Evolutionary conservation across 768 basidiomycete species (phyloP), one percentile per base, ranked within the genome.

Genomic region (Boletus rubropictus): DNA sequence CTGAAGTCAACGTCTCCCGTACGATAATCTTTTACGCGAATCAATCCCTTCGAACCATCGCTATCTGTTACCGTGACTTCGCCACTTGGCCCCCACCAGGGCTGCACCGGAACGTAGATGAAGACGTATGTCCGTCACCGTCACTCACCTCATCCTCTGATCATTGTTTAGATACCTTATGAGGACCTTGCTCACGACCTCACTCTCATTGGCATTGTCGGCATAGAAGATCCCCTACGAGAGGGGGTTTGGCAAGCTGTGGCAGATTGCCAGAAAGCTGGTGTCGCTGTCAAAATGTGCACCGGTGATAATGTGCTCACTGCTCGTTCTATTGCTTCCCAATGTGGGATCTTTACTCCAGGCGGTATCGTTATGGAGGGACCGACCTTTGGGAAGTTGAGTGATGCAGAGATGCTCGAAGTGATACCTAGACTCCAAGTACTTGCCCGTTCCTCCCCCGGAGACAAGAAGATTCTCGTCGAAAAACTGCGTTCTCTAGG

Each of bases 301-400:
- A 98, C 96, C 0, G 96, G 95, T 54, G 94, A 98, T 67, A 97
- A 96, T 54, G 90, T 93, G 41, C 80, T 97, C 42, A 94, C 89
- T 0, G 90, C 89, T 41, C 82, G 92, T n/a, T 96, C 94, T 7
- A 99, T 99, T 58, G 95, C 96, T 18, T 76, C 78, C 1, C 95
- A 99, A 60, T 98, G 95, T 59, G 93, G 94, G 32, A 97, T 98
- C 63, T 98, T 87, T 71, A 87, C 86, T 15, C 68, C 86, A 3
- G 94, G 94, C 21, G 96, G 96, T 25, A 80, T 98, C 55, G 89
- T 99, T 68, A 97, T 98, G 91, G 96, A 99, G 63, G 94, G 96
- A 0, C 95, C 95, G 0, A 77, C 85, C 5, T 99, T 98, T 77
- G 80, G 96, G 36, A 73, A 83, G 60, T 76, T 99, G 29, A 74